A percentile compares a stretch with the other conserved stretches of the same genome.
Conservation (phyloP, 1,139 yeast genomes). For the Candida smagusa region DNA sequence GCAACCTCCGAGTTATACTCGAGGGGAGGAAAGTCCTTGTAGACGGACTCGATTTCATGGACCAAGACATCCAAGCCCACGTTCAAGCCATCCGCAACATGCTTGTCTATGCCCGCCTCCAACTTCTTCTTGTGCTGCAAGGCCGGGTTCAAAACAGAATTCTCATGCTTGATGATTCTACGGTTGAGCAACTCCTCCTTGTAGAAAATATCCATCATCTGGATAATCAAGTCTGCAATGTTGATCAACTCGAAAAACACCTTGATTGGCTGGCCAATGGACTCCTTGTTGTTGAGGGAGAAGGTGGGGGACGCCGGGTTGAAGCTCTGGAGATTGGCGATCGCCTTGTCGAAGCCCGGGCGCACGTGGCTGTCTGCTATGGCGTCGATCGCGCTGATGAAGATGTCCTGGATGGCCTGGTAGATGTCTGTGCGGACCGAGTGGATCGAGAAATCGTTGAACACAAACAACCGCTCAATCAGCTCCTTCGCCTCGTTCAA, state of each 20-base stretch:
- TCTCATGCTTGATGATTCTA: conserved; percentile 61
- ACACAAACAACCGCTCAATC: conserved; percentile 30
- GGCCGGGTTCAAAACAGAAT: conserved; percentile 76
- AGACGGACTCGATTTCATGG: conserved; percentile 59
- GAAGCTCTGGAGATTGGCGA: conserved; percentile 64
- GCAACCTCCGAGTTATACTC: conserved; percentile 9
- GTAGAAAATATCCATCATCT: conserved; percentile 88
- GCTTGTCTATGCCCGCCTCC: conserved; percentile 78
- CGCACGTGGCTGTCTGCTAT: conserved; percentile 72
- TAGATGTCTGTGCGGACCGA: conserved; percentile 30
- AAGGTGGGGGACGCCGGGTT: conserved; percentile 48
- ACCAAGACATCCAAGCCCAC: conserved; percentile 86
- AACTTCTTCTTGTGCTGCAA: conserved; percentile 76
- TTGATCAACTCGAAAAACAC: conserved; percentile 88
- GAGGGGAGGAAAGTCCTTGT: conserved; percentile 22
- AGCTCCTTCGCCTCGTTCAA: conserved; percentile 39
- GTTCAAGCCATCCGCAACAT: conserved; percentile 89
- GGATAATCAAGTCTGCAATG: conserved; percentile 88
- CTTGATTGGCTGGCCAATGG: conserved; percentile 74
- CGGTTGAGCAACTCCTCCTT: conserved; percentile 73
- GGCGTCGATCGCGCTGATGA: conserved; percentile 59
- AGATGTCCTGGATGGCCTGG: conserved; percentile 52
- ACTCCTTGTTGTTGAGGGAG: conserved; percentile 17
- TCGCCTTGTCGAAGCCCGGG: conserved; percentile 81
- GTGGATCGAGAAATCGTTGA: conserved; percentile 33